Evolutionary conservation across 2,329 filamentous ascomycete genomes (phyloP).

Genomic region (Anthostomella pinea): DNA sequence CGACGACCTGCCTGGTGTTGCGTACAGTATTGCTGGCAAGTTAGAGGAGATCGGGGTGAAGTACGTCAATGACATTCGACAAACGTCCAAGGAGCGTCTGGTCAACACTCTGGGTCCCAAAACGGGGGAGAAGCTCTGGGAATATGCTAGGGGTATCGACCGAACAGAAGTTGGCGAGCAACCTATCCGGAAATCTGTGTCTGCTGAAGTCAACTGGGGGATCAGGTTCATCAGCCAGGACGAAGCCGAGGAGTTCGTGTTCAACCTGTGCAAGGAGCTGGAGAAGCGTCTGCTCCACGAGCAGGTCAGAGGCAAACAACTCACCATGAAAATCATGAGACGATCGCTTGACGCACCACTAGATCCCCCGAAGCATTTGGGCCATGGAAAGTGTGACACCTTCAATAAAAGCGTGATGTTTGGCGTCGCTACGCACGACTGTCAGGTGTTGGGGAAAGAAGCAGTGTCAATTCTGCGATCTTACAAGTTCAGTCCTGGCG

Average conservation of each 20-base stretch:
- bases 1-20: slow-evolving; percentile 85
- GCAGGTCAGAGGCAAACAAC: slow-evolving; percentile 78
- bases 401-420: slow-evolving; percentile 86
- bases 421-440: slow-evolving; percentile 78
- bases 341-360: slow-evolving; percentile 81
- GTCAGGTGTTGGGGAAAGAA: slow-evolving; percentile 71
- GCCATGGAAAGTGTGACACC: slow-evolving; percentile 90
- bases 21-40: slow-evolving; percentile 81
- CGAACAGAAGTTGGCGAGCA: slow-evolving; percentile 81
- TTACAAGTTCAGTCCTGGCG: slow-evolving; percentile 82
- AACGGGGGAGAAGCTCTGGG: slow-evolving; percentile 85
- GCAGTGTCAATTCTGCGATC: slow-evolving; percentile 79
- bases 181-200: slow-evolving; percentile 85
- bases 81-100: slow-evolving; percentile 73
- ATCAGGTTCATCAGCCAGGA: slow-evolving; percentile 88
- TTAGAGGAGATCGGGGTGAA: slow-evolving; percentile 83
- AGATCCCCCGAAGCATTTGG: slow-evolving; percentile 88
- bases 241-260: slow-evolving; percentile 91
- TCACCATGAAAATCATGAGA: slow-evolving; percentile 95
- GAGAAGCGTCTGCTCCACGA: slow-evolving; percentile 78
- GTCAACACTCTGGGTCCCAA: slow-evolving; percentile 78
- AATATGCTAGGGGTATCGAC: slow-evolving; percentile 88
- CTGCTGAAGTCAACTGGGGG: slow-evolving; percentile 97
- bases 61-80: slow-evolving; percentile 77
- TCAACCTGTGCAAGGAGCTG: slow-evolving; percentile 80